phyloP scores from a whole-genome alignment of 768 basidiomycete genomes.

The Dendrothele bispora region DNA sequence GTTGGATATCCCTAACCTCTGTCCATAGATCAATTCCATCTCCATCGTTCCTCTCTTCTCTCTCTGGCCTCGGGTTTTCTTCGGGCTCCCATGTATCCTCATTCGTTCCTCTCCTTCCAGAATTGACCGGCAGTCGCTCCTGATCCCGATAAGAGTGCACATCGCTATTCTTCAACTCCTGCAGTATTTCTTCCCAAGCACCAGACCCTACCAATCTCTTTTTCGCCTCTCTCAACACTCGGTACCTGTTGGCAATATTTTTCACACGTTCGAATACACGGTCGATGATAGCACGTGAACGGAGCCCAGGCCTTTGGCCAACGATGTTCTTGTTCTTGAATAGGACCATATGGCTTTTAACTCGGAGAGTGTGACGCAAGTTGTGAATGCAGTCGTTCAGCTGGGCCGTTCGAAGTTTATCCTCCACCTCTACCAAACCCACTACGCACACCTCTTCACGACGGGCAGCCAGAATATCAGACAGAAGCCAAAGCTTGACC shows the following conservation, averaged over 20 bases:
- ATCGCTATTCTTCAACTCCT: too few relatives aligned
- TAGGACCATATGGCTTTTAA: background rate
- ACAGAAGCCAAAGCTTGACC: background rate
- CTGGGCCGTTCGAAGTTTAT: background rate
- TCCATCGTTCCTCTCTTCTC: too few relatives aligned
- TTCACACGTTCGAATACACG: background rate
- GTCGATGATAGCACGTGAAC: background rate
- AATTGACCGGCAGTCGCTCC: too few relatives aligned
- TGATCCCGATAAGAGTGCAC: too few relatives aligned
- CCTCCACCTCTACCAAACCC: background rate
- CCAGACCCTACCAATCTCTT: too few relatives aligned
- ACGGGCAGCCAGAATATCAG: background rate
- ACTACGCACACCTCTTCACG: background rate
- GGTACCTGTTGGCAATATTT: background rate
- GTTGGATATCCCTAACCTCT: too few relatives aligned
- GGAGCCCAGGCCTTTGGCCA: conserved; percentile 1
- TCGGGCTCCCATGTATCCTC: too few relatives aligned
- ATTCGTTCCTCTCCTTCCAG: too few relatives aligned
- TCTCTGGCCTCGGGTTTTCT: too few relatives aligned
- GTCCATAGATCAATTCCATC: too few relatives aligned
- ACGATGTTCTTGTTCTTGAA: conserved; percentile 5
- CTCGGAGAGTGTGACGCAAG: background rate
- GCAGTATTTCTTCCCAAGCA: too few relatives aligned
- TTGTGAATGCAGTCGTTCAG: background rate
- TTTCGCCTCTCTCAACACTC: background rate